phyloP scores from a whole-genome alignment of 2,329 filamentous ascomycete genomes.

The Curvularia sp. region DNA sequence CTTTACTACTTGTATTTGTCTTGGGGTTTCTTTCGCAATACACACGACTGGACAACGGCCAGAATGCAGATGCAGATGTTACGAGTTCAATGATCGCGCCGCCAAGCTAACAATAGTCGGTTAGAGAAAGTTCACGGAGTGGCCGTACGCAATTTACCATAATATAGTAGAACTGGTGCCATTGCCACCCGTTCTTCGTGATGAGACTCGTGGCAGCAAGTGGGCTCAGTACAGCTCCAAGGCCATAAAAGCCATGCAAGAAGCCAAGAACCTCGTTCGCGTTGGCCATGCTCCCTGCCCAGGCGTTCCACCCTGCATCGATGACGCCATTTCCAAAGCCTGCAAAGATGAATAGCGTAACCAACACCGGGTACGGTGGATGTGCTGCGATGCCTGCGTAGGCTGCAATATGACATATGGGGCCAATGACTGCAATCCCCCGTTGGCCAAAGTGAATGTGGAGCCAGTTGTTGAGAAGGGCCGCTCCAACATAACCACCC shows the following conservation, averaged over 20 bases:
- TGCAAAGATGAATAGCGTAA: constrained; percentile 67
- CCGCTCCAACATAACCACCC: constrained; percentile 66
- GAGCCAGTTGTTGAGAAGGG: constrained; percentile 67
- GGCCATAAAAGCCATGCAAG: constrained; percentile 72
- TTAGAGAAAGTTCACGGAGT: neutral
- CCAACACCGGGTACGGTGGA: constrained; percentile 60
- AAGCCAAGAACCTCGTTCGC: constrained; percentile 75
- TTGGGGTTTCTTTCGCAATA: constrained; percentile 60
- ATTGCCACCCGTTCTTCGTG: constrained; percentile 63
- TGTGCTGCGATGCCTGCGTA: neutral
- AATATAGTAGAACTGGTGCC: constrained; percentile 77
- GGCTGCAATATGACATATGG: constrained; percentile 66
- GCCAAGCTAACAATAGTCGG: constrained; percentile 36
- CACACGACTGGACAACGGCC: constrained; percentile 62
- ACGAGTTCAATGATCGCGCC: constrained; percentile 63
- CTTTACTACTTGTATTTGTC: constrained; percentile 48
- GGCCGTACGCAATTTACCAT: constrained; percentile 53
- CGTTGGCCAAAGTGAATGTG: constrained; percentile 70
- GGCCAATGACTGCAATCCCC: constrained; percentile 71
- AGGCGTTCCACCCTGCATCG: constrained; percentile 66
- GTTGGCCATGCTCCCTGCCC: constrained; percentile 71
- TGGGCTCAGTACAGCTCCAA: constrained; percentile 72
- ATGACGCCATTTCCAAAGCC: constrained; percentile 74
- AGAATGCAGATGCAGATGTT: constrained; percentile 64
- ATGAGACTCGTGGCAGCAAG: constrained; percentile 74